These are phyloP conservation scores for Nicotiana undulata DNA, from an alignment of 257 asterid species.

Conservation along the genomic window DNA sequence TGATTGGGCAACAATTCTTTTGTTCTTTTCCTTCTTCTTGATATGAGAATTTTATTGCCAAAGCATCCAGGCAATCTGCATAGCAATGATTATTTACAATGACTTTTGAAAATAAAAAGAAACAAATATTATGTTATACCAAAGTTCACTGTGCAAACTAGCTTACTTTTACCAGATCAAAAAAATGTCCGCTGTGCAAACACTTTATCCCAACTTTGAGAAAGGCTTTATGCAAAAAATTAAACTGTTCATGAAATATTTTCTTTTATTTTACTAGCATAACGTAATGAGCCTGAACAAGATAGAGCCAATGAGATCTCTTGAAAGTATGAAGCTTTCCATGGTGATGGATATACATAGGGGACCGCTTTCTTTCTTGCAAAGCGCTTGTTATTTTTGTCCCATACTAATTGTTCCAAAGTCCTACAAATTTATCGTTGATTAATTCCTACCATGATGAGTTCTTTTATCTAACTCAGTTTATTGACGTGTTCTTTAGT, in stretches of 20 bases:
- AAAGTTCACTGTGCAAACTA: neutral
- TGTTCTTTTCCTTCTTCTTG: neutral
- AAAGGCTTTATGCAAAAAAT: neutral
- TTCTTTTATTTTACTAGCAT: neutral
- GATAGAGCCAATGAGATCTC: neutral
- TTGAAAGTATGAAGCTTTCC: neutral
- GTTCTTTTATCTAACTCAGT: neutral
- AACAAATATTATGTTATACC: neutral
- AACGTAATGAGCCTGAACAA: neutral
- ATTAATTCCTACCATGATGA: neutral
- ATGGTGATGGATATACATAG: neutral
- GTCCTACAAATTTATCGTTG: neutral
- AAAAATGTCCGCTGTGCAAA: neutral
- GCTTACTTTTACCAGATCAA: neutral
- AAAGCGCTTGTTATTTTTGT: neutral
- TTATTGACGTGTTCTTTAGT: neutral
- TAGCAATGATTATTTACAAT: neutral
- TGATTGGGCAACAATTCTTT: neutral
- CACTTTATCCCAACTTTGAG: neutral
- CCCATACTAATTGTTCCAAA: neutral
- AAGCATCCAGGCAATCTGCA: too few relatives aligned
- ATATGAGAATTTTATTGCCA: too few relatives aligned
- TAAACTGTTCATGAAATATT: neutral
- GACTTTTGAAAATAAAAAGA: neutral
- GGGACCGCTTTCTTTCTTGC: neutral